These are phyloP conservation scores for Grifola frondosa DNA, from an alignment of 1,284 basidiomycete genomes.

Conservation along the genomic window DNA sequence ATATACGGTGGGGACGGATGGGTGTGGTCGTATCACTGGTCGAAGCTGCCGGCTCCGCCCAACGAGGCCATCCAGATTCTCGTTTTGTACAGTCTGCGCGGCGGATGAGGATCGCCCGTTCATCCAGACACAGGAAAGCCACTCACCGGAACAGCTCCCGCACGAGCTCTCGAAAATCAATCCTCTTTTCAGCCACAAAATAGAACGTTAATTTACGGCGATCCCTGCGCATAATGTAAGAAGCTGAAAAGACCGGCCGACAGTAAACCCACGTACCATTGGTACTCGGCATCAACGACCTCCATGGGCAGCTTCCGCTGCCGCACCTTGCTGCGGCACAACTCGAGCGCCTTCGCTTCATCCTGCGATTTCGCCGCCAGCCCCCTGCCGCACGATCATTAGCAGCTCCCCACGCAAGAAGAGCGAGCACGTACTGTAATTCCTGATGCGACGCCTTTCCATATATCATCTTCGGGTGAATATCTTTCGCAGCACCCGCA, in stretches of 20 bases:
- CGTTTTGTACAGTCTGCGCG: conserved; percentile 68
- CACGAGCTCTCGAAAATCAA: conserved; percentile 96
- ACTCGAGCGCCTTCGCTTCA: conserved; percentile 87
- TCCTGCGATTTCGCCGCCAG: conserved; percentile 84
- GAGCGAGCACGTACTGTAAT: conserved; percentile 62
- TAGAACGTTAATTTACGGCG: conserved; percentile 98
- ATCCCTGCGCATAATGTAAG: conserved; percentile 57
- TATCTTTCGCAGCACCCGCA: conserved; percentile 71
- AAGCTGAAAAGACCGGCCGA: conserved; percentile 1
- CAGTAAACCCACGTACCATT: conserved; percentile 66
- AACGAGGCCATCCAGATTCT: conserved; percentile 78
- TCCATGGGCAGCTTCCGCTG: conserved; percentile 97
- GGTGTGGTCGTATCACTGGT: conserved; percentile 20
- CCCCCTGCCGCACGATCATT: conserved; percentile 44
- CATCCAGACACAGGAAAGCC: conserved; percentile 2
- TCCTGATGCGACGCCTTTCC: conserved; percentile 88
- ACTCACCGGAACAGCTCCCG: conserved; percentile 84
- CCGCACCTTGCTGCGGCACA: conserved; percentile 89
- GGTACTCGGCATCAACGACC: conserved; percentile 97
- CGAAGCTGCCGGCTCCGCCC: conserved; percentile 25
- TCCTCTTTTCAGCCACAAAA: conserved; percentile 92
- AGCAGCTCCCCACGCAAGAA: neutral
- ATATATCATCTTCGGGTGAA: conserved; percentile 96
- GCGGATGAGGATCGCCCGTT: conserved; percentile 3
- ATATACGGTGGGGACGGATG: neutral